Conservation (phyloP, 768 basidiomycete genomes). For the Aureoboletus auriporus region DNA sequence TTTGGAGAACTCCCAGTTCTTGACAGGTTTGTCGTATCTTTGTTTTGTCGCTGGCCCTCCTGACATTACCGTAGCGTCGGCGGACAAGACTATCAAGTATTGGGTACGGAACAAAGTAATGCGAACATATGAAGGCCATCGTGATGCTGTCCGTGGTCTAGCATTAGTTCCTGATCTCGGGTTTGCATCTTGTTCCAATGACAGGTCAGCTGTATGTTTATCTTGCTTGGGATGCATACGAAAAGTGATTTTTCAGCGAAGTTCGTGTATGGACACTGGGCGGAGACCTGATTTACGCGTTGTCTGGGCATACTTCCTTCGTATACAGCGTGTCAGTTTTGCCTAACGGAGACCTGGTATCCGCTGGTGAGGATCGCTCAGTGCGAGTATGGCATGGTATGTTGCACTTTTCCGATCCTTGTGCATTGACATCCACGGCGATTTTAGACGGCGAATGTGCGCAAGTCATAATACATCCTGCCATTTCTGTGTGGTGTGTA, state of each 20-base stretch:
- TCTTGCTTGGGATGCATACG: neutral
- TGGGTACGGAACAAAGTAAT: slow-evolving; percentile 77
- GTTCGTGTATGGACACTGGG: slow-evolving; percentile 90
- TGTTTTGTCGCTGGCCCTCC: neutral
- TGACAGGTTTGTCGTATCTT: slow-evolving; percentile 64
- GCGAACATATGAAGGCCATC: slow-evolving; percentile 80
- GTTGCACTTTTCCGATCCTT: slow-evolving; percentile 18
- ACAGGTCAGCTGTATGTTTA: slow-evolving; percentile 52
- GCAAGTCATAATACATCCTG: slow-evolving; percentile 90
- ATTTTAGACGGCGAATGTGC: slow-evolving; percentile 75
- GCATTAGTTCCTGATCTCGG: slow-evolving; percentile 79
- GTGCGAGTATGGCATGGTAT: slow-evolving; percentile 88
- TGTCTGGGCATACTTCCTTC: slow-evolving; percentile 97
- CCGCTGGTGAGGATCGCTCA: slow-evolving; percentile 92
- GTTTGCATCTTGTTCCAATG: slow-evolving; percentile 95
- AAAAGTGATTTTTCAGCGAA: slow-evolving; percentile 49
- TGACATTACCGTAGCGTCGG: slow-evolving; percentile 60
- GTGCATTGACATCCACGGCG: neutral
- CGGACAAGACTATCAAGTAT: slow-evolving; percentile 90
- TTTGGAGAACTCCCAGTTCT: slow-evolving; percentile 66
- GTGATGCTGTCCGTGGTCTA: slow-evolving; percentile 86
- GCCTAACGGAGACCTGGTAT: slow-evolving; percentile 78
- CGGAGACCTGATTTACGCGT: slow-evolving; percentile 68
- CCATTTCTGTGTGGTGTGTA: slow-evolving; percentile 96
- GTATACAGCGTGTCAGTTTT: slow-evolving; percentile 87